phyloP scores from a whole-genome alignment of 2,329 filamentous ascomycete species.

The Diaporthe citrichinensis region DNA sequence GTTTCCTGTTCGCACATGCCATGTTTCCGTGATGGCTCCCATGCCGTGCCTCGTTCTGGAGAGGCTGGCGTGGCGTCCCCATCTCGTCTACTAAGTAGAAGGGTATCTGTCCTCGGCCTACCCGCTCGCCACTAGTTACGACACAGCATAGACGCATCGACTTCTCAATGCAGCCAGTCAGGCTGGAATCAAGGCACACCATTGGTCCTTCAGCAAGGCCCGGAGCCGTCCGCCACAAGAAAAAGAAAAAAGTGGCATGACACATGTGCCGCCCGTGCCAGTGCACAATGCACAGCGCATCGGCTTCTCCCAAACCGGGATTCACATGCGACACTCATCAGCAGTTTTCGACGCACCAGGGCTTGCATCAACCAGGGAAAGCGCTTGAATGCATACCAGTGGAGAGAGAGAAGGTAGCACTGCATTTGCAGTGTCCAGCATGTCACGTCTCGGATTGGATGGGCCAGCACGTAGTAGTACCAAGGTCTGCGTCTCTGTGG shows the following conservation, averaged over 20 bases:
- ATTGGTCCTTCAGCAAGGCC: constrained; percentile 1
- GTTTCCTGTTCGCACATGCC: too few species aligned
- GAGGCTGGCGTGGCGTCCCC: not conserved
- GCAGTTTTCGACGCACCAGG: constrained; percentile 18
- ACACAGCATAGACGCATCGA: not conserved
- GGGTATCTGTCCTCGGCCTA: not conserved
- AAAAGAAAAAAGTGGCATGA: constrained; percentile 22
- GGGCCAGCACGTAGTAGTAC: not conserved
- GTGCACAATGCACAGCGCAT: constrained; percentile 4
- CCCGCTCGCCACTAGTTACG: not conserved
- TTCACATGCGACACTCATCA: constrained; percentile 25
- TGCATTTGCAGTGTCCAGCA: not conserved
- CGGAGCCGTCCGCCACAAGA: constrained; percentile 13
- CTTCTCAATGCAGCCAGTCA: not conserved
- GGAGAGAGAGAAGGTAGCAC: constrained; percentile 4
- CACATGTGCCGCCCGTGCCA: constrained; percentile 19
- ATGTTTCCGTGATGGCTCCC: not conserved
- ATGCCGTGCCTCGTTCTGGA: not conserved
- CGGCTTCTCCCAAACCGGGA: constrained; percentile 4
- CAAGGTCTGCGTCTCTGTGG: not conserved
- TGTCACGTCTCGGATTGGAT: constrained; percentile 10
- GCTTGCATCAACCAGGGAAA: not conserved
- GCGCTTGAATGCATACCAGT: not conserved
- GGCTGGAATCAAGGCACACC: not conserved
- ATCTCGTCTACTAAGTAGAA: not conserved